phyloP scores from a whole-genome alignment of 306 rosid genomes.

The Arachis hypogaea region DNA sequence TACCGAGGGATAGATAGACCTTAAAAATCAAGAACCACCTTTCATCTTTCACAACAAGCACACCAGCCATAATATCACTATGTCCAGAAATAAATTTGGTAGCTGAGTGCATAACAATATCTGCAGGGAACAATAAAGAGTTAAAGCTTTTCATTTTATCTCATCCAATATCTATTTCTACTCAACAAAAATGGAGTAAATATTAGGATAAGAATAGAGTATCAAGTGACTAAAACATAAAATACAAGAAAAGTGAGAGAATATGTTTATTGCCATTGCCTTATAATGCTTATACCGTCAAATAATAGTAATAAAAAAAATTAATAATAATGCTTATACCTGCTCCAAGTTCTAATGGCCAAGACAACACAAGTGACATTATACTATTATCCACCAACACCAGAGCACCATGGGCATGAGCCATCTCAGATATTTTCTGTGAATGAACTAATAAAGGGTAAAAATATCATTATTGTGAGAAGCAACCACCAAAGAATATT shows the following conservation, averaged over 20 bases:
- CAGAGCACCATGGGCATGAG: constrained; percentile 80
- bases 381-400: constrained; percentile 92
- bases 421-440: constrained; percentile 80
- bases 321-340: constrained; percentile 51
- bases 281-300: not conserved
- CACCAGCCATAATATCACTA: constrained; percentile 94
- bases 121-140: constrained; percentile 45
- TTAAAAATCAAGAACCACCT: constrained; percentile 56
- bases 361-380: constrained; percentile 89
- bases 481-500: constrained; percentile 8
- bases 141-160: not conserved
- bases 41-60: constrained; percentile 83
- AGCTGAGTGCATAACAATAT: constrained; percentile 92
- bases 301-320: no score
- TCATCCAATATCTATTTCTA: constrained; percentile 20
- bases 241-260: not conserved
- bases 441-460: constrained; percentile 27
- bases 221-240: not conserved
- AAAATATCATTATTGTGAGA: constrained; percentile 18
- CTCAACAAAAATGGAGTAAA: constrained; percentile 21
- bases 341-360: constrained; percentile 92
- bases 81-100: constrained; percentile 95
- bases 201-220: not conserved
- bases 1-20: constrained; percentile 82
- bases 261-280: constrained; percentile 20